phyloP scores from a whole-genome alignment of 2,329 filamentous ascomycete genomes.

The Penicillium aurantiogriseum region DNA sequence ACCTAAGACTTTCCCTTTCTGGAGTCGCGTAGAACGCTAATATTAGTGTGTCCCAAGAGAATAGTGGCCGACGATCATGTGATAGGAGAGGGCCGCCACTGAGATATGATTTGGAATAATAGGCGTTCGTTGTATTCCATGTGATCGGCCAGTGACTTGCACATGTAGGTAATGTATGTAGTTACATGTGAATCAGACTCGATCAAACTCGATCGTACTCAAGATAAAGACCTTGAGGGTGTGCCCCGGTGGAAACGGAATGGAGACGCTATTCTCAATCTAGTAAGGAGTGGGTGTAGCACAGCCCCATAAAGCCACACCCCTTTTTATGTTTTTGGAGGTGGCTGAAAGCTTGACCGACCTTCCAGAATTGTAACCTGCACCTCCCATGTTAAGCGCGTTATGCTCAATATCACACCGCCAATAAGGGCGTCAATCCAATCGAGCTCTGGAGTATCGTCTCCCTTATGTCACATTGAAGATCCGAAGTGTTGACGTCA shows the following conservation, averaged over 20 bases:
- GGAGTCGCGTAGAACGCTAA: not conserved
- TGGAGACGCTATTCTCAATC: not conserved
- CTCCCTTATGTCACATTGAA: not conserved
- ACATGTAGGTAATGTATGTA: too few species aligned
- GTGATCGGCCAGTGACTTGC: not conserved
- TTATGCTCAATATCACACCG: not conserved
- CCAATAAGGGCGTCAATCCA: not conserved
- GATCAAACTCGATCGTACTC: not conserved
- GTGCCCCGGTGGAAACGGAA: not conserved
- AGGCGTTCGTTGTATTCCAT: not conserved
- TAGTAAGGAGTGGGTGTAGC: not conserved
- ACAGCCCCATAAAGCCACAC: conserved; percentile 9
- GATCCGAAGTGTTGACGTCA: conserved; percentile 15
- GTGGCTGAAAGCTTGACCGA: conserved; percentile 2
- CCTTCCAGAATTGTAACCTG: not conserved
- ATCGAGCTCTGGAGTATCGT: not conserved
- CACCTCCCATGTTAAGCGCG: not conserved
- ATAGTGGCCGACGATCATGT: not conserved
- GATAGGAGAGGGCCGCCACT: not conserved
- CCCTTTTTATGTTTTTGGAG: not conserved
- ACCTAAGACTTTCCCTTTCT: not conserved
- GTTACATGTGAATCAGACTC: not conserved
- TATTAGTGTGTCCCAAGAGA: not conserved
- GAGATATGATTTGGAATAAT: not conserved
- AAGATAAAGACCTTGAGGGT: not conserved